Base-by-base conservation (phyloP, 169 alveolate species). In the Eimeria brunetti region DNA sequence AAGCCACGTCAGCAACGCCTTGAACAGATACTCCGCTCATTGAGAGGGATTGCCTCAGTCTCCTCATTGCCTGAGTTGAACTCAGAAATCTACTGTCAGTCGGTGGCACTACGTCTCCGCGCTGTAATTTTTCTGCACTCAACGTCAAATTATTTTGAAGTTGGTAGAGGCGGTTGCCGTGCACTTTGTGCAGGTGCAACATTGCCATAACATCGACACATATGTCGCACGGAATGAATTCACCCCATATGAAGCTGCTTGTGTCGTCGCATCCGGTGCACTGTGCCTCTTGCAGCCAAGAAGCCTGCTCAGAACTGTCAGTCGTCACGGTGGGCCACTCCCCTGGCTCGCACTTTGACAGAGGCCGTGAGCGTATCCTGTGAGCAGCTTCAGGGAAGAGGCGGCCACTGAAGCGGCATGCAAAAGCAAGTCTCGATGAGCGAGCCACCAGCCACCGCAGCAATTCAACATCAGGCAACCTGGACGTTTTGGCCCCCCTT, bases 181-280 rank as follows among this genome's bases (percentile, higher is more conserved):
- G 64, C 7, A 44, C 51, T 14, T 30, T 24, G 84, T 86, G 93
- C 38, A 86, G 83, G 53, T 60, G 93, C 41, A 86, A 69, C 93
- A 86, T 60, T 49, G 93, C 64, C 67, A 86, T 51, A 53, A 86
- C 93, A 27, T 86, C 93, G 24, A 86, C 81, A 36, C 93, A 86
- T 27, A 86, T 86, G 83, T 86, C 93, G 69, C 93, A 86, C 5
- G 93, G 93, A 64, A 86, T 86, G 93, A 62, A 60, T 60, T 86
- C 83, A 12, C 93, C 93, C 93, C 93, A 86, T 11, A 86, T 86
- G 81, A 38, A 86, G 67, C 93, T 60, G 83, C 69, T 86, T 51
- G 69, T 41, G 64, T 51, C 81, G 30, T 58, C 36, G 36, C 30
- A 38, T 30, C 78, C 76, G 36, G 58, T 51, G 80, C 36, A 38